Evolutionary conservation across 1,284 basidiomycete species (phyloP), one percentile per base, ranked within the genome.

Genomic region (Laetiporus sulphureus): DNA sequence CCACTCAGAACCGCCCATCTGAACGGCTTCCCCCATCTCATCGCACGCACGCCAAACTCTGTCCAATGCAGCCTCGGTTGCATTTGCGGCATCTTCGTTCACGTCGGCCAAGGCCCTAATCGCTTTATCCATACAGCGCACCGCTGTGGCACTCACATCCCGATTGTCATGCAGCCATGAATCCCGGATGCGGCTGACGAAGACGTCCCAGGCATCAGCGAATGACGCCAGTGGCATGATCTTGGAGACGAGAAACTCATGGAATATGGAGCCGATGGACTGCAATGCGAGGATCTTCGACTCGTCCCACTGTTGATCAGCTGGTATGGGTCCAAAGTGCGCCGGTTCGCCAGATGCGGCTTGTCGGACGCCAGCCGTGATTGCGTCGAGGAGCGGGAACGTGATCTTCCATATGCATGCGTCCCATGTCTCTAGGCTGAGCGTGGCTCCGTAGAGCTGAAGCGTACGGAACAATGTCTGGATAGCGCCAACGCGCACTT

Each of bases 391-490:
- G 1, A 99, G 69, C 1, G 94, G 92, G 61, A 96, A 93, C 8
- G 91, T 79, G 38, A 98, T 78, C 54, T 88, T 83, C 83, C 86
- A 90, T 20, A 94, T 71, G 49, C 89, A 90, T 40, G 88, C 76
- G 37, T 87, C 79, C 96, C 95, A 99, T 0, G 87, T 88, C 4
- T 77, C 76, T 18, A 75, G 58, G 50, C 81, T 83, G 35, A 98
- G 69, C 2, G 83, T 86, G 8, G 79, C 77, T 4, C 93, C 94
- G 59, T 98, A 98, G 15, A 97, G 73, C 60, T 95, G 91, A 62
- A 98, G 77, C 0, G 92, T 91, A 32, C 93, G 75, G 68, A 97
- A 99, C 41, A 99, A 65, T 2, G 93, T 97, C 61, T 96, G 91
- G 44, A 98, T 94, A 3, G 94, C 91, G 2, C 92, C 91, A 48